Base-by-base conservation (phyloP, 225 moss, liverwort and hornwort genomes). In the Antitrichia curtipendula region DNA sequence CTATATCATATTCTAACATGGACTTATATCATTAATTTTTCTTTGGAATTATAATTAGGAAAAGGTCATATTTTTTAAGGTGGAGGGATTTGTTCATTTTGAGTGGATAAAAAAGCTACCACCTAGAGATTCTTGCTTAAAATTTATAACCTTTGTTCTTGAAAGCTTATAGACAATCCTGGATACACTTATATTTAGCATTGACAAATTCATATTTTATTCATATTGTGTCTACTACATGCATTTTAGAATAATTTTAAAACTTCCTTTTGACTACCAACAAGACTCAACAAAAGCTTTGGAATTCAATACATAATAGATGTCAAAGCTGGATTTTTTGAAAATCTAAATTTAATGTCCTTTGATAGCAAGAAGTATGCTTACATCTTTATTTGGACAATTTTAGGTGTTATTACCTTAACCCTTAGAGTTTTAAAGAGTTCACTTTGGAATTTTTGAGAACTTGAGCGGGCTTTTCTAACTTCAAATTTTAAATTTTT, bases 391-490 rank as follows among this genome's bases (percentile, higher is more conserved):
- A 36, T 36, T 64, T 64, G 5, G 5, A 64, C 10, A 64, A 36
- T 18, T 64, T 64, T 64, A 18, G 18, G 1, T 34, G 5, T 10
- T 64, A 5, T 9, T 18, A 64, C 34, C 5, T 34, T 34, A 64
- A 64, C 1, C 34, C 18, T 5, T 17, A 18, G 5, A 32, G 34
- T 62, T 34, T 10, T 10, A 34, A 62, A 0, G 29, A 31, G 2
- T 4, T 2, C 1, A 16, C 5, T 34, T 9, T 34, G 5, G 31
- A 1, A 5, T 18, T 64, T 64, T 34, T 34, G 18, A 64, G 3
- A 64, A 64, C 5, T 34, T 64, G 18, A 9, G 5, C 0, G 9
- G 3, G 1, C 1, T 64, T 0, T 64, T 64, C 0, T 64, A 0
- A 64, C 10, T 36, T 36, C 10, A 10, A 64, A 36, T 36, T 19